phyloP scores from a whole-genome alignment of 1,139 yeast genomes.

The Blastobotrys capitulatus region DNA sequence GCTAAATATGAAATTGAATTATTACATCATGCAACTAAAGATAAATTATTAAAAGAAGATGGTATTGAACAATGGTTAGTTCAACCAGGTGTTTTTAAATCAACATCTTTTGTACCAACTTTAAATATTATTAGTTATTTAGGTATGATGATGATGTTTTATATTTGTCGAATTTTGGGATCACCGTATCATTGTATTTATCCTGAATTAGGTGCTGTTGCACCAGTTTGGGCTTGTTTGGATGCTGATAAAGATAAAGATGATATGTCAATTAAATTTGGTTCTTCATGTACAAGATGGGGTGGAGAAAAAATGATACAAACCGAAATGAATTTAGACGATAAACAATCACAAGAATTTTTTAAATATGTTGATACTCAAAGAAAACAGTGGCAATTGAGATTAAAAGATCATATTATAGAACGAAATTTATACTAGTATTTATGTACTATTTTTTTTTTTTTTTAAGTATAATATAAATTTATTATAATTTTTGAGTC shows the following conservation, averaged over 20 bases:
- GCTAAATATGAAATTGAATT: conserved; percentile 85
- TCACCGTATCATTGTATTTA: conserved; percentile 84
- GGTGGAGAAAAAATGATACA: conserved; percentile 61
- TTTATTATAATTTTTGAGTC: neutral
- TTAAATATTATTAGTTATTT: conserved; percentile 73
- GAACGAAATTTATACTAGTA: conserved; percentile 28
- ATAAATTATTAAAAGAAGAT: conserved; percentile 39
- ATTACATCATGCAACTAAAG: conserved; percentile 65
- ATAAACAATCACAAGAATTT: conserved; percentile 42
- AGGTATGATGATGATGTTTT: conserved; percentile 81
- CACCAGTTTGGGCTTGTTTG: conserved; percentile 60
- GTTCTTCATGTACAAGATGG: conserved; percentile 59
- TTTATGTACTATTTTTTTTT: neutral
- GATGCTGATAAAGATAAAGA: conserved; percentile 42
- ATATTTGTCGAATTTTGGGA: conserved; percentile 76
- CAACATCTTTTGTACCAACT: conserved; percentile 71
- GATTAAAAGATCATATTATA: conserved; percentile 64
- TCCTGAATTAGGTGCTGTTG: conserved; percentile 86
- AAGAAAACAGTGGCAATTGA: conserved; percentile 59
- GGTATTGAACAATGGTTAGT: conserved; percentile 69
- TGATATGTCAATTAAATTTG: conserved; percentile 57
- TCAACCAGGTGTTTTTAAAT: conserved; percentile 92
- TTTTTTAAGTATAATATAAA: too few species aligned
- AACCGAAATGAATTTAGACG: conserved; percentile 38
- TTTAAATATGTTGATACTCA: conserved; percentile 52